Evolutionary conservation across 805 yeast species (phyloP), one percentile per base, ranked within the genome.

Genomic region (Grigorovia humatica): DNA sequence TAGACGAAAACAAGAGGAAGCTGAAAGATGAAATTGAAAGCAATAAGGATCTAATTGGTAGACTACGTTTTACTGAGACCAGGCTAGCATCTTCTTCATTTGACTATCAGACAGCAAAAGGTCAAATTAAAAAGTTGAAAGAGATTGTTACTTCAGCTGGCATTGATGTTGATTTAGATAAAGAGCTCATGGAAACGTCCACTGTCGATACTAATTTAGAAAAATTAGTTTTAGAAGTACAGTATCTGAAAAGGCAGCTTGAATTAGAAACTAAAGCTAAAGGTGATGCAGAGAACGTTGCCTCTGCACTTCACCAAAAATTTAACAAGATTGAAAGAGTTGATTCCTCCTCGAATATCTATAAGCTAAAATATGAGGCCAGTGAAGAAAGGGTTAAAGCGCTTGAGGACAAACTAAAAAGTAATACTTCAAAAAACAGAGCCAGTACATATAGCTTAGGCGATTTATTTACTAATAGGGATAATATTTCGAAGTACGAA

Each of bases 51-150:
- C 63, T 83, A 45, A 68, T 72, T 23, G 80, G 83, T 46, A 88
- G 83, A 53, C 60, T 83, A 49, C 74, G 75, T 35, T 68, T 83
- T 57, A 65, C 85, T 13, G 84, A 82, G 56, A 77, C 82, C 1
- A 74, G 86, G 57, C 63, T 81, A n/a, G 82, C 84, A 1, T 74
- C 83, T n/a, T 83, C 81, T 48, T 73, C 82, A 7, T 78, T 78
- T 55, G 84, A 80, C 51, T 78, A 75, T 53, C 80, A 77, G 59
- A 77, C 69, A 48, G 60, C 73, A 54, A 72, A 67, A 46, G 74
- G 76, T 12, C 74, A 73, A 45, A 50, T 79, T 4, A 68, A 69
- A 35, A 73, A 70, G 44, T 49, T 75, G 30, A 66, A 63, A 47
- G 55, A 65, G 52, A 53, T 66, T 30, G 49, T 70, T 7, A 50